Base-by-base conservation (phyloP, 208 protist species). In the Crithidia sp. region DNA sequence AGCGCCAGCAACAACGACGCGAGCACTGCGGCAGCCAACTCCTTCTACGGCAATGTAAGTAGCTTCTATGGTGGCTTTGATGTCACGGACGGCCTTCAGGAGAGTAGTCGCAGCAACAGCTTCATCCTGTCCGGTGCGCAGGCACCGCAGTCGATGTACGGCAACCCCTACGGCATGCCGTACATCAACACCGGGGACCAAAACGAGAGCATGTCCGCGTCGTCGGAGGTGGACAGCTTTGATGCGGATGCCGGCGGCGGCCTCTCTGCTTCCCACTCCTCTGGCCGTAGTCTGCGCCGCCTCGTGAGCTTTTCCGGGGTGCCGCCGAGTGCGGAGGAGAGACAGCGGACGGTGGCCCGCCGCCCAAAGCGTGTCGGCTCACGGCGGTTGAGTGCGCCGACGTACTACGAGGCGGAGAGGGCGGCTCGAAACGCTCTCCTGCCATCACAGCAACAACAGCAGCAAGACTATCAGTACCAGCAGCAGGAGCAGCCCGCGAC, bases 61-160 rank as follows among this genome's bases (percentile, higher is more conserved):
- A 70, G 65, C 43, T 70, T 70, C 43, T 70, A 61, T 43, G 53
- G 41, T 2, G 53, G 65, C 43, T 70, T 70, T 40, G 41, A 19
- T n/a, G n/a, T 43, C 9, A 3, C 54, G n/a, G 6, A 2, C 13
- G n/a, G 17, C 1, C 12, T 40, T 7, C 50, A 14, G 54, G 19
- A 39, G 3, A 14, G 7, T 13, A 70, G 53, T 40, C 43, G 53
- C 12, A 19, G 43, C 54, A n/a, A 12, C 16, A 28, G 8, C 40
- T 16, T 12, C 9, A 49, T 49, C 39, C 5, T 8, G 12, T 17
- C 14, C 10, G 13, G 14, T 28, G 10, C 8, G 19, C 9, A 41
- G 44, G 45, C 7, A 7, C 7, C 45, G 45, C 45, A 49, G 45
- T 13, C 45, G 9, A 13, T 49, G 45, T 49, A 49, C 45, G 45